These are phyloP conservation scores for Wallacemonas sp. DNA, from an alignment of 208 protist species.

Conservation along the genomic window DNA sequence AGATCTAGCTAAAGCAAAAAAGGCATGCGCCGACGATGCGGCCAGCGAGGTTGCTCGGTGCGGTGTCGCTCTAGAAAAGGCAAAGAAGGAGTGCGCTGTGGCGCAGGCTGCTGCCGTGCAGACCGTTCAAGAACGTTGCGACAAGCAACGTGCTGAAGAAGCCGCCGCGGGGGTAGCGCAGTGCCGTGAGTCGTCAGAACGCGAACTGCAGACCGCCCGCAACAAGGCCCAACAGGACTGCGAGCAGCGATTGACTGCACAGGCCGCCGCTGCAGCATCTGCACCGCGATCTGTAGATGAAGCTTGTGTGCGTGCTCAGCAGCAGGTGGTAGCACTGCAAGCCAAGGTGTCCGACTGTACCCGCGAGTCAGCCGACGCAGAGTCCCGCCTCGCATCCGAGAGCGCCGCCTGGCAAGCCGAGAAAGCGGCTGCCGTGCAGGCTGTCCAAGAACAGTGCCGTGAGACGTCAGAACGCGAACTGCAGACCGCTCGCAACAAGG, in stretches of 20 bases:
- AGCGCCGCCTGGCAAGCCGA: neutral
- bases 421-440: neutral
- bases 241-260: neutral
- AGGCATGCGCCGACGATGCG: neutral
- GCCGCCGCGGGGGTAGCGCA: neutral
- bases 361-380: neutral
- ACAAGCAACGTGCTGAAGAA: neutral
- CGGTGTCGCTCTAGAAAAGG: neutral
- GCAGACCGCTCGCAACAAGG: neutral
- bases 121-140: slow-evolving; percentile 1
- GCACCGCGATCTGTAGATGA: neutral
- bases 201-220: neutral
- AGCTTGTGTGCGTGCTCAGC: neutral
- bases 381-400: neutral
- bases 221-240: neutral
- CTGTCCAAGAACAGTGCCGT: neutral
- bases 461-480: neutral
- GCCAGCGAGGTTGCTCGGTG: neutral
- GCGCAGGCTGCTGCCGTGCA: slow-evolving; percentile 11
- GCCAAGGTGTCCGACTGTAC: slow-evolving; percentile 7
- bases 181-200: neutral
- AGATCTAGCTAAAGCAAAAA: neutral
- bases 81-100: neutral
- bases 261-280: neutral
- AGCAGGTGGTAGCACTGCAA: slow-evolving; percentile 1